A percentile compares a stretch with the other conserved stretches of the same genome.
These are phyloP conservation scores for Kwoniella sp. DNA, from an alignment of 768 basidiomycete species.

Conservation along the genomic window DNA sequence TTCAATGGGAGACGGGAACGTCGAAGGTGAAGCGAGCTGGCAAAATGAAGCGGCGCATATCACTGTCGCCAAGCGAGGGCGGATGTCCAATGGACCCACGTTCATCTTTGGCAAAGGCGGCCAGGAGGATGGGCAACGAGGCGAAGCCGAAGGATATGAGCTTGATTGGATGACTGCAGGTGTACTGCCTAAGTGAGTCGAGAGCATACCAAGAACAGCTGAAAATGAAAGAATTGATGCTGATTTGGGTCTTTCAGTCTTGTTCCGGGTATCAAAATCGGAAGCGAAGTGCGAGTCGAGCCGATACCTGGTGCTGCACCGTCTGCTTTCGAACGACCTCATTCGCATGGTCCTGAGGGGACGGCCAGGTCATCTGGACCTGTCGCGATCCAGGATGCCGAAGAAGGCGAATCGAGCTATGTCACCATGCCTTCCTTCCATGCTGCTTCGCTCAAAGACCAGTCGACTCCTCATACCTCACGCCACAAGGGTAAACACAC, in stretches of 20 bases:
- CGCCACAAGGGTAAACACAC: constrained; percentile 1
- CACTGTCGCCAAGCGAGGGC: constrained; percentile 23
- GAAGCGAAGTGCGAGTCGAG: constrained; percentile 26
- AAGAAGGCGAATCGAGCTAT: constrained; percentile 12
- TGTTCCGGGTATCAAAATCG: constrained; percentile 34
- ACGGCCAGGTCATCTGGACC: background rate
- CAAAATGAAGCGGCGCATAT: constrained; percentile 19
- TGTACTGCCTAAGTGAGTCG: constrained; percentile 37
- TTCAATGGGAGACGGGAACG: constrained; percentile 7
- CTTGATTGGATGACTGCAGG: constrained; percentile 45
- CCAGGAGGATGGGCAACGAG: background rate
- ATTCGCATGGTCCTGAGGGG: background rate
- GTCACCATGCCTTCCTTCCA: constrained; percentile 17
- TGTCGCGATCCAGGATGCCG: background rate
- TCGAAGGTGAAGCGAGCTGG: constrained; percentile 8
- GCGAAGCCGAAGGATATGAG: constrained; percentile 26
- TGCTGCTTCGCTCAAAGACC: constrained; percentile 5
- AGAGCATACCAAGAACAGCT: background rate
- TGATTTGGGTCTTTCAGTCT: constrained; percentile 14
- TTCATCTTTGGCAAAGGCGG: constrained; percentile 27
- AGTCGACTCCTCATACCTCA: constrained; percentile 10
- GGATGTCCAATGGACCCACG: constrained; percentile 43
- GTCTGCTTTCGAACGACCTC: too few species aligned
- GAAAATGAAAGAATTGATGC: background rate
- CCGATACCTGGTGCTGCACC: constrained; percentile 15